phyloP scores from a whole-genome alignment of 1,284 basidiomycete genomes.

The Fomes fomentarius region DNA sequence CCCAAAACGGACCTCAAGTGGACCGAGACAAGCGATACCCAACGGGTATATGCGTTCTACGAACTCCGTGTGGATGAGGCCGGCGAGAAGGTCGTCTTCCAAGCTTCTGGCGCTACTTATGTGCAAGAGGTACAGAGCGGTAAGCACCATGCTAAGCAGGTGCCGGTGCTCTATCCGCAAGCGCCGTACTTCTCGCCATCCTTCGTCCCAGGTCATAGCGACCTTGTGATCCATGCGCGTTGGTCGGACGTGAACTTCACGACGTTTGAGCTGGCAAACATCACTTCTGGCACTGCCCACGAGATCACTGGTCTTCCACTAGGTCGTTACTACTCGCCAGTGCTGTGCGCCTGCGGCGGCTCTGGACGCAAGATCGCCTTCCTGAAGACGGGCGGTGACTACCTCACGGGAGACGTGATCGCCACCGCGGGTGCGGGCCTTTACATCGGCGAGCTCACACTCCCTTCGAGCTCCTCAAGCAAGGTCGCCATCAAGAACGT shows the following conservation, averaged over 20 bases:
- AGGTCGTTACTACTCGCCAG: slow-evolving; percentile 65
- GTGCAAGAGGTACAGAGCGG: slow-evolving; percentile 45
- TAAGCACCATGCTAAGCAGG: slow-evolving; percentile 31
- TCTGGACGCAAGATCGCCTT: slow-evolving; percentile 58
- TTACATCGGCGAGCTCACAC: slow-evolving; percentile 59
- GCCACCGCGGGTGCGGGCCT: slow-evolving; percentile 66
- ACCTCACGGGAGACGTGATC: slow-evolving; percentile 62
- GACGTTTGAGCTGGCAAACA: slow-evolving; percentile 64
- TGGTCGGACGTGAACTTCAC: slow-evolving; percentile 71
- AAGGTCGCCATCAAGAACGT: slow-evolving; percentile 29
- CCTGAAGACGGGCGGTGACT: slow-evolving; percentile 59
- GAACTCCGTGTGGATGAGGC: slow-evolving; percentile 57
- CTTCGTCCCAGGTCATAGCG: slow-evolving; percentile 51
- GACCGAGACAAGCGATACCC: slow-evolving; percentile 55
- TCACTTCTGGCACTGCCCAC: slow-evolving; percentile 46
- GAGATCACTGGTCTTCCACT: slow-evolving; percentile 59
- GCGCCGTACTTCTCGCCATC: slow-evolving; percentile 70
- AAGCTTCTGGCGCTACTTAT: slow-evolving; percentile 57
- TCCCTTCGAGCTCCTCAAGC: slow-evolving; percentile 42
- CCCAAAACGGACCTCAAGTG: slow-evolving; percentile 50
- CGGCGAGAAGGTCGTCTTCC: slow-evolving; percentile 56
- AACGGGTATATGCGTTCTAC: slow-evolving; percentile 62
- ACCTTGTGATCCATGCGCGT: slow-evolving; percentile 62
- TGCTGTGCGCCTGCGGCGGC: slow-evolving; percentile 50
- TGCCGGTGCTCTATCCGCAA: slow-evolving; percentile 51